Evolutionary conservation across 2,329 filamentous ascomycete genomes (phyloP).

Genomic region (Thermothelomyces thermophilus): DNA sequence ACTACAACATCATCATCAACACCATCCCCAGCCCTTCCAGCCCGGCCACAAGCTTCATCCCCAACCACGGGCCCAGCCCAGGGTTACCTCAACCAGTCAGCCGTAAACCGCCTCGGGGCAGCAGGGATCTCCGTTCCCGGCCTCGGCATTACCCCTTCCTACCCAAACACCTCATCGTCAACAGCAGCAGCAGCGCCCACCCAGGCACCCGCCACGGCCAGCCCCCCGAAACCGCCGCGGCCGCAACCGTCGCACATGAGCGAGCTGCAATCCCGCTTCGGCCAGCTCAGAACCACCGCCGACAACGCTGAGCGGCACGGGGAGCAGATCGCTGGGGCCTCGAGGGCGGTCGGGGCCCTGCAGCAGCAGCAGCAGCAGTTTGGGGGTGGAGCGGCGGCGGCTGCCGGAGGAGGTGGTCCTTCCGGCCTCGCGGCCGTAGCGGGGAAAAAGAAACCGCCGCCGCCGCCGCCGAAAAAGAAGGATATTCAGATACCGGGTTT

Average conservation of each 20-base stretch:
- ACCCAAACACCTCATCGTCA: conserved; percentile 10
- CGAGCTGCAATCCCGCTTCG: conserved; percentile 59
- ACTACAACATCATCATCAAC: not conserved
- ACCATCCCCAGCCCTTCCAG: conserved; percentile 18
- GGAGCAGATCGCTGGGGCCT: conserved; percentile 50
- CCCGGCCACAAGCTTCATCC: conserved; percentile 20
- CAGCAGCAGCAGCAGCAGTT: conserved; percentile 61
- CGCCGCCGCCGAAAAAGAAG: conserved; percentile 48
- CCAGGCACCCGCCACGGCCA: conserved; percentile 1
- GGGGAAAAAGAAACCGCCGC: conserved; percentile 49
- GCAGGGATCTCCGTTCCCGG: conserved; percentile 74
- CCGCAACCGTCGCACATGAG: conserved; percentile 41
- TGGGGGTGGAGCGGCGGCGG: conserved; percentile 29
- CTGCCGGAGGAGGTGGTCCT: not conserved
- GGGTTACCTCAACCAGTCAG: conserved; percentile 44
- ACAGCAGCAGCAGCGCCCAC: conserved; percentile 23
- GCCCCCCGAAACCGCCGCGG: conserved; percentile 15
- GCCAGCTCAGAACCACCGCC: conserved; percentile 27
- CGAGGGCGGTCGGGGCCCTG: conserved; percentile 46
- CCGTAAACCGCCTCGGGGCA: conserved; percentile 59
- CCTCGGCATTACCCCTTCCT: conserved; percentile 53
- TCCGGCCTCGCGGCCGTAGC: conserved; percentile 20
- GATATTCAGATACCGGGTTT: conserved; percentile 25
- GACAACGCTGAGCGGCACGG: conserved; percentile 65
- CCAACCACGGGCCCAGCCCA: not conserved